Percentiles rank a stretch among this genome's conserved stretches.
phyloP scores from a whole-genome alignment of 2,329 filamentous ascomycete genomes.

The Alternaria sp. region DNA sequence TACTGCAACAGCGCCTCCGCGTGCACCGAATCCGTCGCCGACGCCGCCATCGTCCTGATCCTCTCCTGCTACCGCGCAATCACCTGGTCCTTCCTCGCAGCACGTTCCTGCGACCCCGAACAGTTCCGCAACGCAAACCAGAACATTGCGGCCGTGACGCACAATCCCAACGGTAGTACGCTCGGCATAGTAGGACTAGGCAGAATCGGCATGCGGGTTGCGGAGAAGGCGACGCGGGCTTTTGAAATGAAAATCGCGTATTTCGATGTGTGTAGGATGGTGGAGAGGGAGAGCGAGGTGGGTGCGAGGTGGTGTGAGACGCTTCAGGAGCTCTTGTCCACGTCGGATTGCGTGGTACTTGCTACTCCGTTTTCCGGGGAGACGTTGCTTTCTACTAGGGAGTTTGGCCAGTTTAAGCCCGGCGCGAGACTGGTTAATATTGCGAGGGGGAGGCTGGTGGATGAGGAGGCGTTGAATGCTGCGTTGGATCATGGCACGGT shows the following conservation, averaged over 20 bases:
- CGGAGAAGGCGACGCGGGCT: constrained; percentile 63
- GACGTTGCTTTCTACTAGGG: constrained; percentile 59
- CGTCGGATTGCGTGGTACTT: constrained; percentile 68
- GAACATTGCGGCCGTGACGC: constrained; percentile 66
- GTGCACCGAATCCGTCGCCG: constrained; percentile 75
- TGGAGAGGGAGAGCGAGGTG: constrained; percentile 56
- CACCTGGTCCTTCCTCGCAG: constrained; percentile 68
- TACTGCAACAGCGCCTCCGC: constrained; percentile 78
- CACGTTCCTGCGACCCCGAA: constrained; percentile 55
- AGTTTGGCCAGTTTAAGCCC: constrained; percentile 62
- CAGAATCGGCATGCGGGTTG: constrained; percentile 62
- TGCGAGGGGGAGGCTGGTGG: constrained; percentile 69
- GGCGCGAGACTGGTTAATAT: constrained; percentile 71
- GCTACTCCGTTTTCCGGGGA: constrained; percentile 65
- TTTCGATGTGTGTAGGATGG: constrained; percentile 65
- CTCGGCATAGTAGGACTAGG: constrained; percentile 76
- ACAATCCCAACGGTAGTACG: constrained; percentile 68
- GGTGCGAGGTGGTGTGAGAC: constrained; percentile 63
- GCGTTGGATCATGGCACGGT: constrained; percentile 65
- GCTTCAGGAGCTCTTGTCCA: constrained; percentile 62
- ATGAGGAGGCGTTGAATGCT: constrained; percentile 68
- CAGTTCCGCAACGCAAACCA: constrained; percentile 68
- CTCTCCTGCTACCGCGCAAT: constrained; percentile 74
- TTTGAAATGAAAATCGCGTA: constrained; percentile 75
- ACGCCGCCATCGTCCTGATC: constrained; percentile 73